Conservation (phyloP, 192 early-diverging fungal species). For the Coemansia sp. region DNA sequence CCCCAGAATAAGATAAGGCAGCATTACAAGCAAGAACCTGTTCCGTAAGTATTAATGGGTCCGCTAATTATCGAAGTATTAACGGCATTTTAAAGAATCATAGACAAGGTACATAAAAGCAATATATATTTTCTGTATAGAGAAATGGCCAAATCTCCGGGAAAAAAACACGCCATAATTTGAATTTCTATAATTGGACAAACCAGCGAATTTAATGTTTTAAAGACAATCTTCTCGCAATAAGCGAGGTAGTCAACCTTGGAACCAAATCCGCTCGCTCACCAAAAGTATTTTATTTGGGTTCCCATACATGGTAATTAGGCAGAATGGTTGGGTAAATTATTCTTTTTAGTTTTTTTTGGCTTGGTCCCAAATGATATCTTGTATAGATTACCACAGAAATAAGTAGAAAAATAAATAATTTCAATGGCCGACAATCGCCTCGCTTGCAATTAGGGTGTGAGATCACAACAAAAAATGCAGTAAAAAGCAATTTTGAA, state of each 20-base stretch:
- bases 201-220: neutral
- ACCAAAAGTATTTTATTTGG: neutral
- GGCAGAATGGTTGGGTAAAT: neutral
- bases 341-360: neutral
- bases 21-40: no score
- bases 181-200: neutral
- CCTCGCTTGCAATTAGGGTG: neutral
- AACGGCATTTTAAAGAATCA: no score
- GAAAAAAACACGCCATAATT: conserved; percentile 12
- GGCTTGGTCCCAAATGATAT: neutral
- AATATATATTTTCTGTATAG: neutral
- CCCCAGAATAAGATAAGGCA: no score
- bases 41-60: no score
- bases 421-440: conserved; percentile 5
- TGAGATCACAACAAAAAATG: neutral
- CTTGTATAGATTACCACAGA: neutral
- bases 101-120: no score
- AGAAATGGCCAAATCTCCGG: neutral
- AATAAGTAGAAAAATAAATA: neutral
- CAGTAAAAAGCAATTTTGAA: no score
- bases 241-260: neutral
- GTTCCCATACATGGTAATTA: conserved; percentile 4
- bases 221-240: neutral
- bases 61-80: no score
- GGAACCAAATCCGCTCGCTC: neutral